A percentile compares a stretch with the other conserved stretches of the same genome.
These are phyloP conservation scores for Rhodotorula mucilaginosa DNA, from an alignment of 1,284 basidiomycete species.

Conservation along the genomic window DNA sequence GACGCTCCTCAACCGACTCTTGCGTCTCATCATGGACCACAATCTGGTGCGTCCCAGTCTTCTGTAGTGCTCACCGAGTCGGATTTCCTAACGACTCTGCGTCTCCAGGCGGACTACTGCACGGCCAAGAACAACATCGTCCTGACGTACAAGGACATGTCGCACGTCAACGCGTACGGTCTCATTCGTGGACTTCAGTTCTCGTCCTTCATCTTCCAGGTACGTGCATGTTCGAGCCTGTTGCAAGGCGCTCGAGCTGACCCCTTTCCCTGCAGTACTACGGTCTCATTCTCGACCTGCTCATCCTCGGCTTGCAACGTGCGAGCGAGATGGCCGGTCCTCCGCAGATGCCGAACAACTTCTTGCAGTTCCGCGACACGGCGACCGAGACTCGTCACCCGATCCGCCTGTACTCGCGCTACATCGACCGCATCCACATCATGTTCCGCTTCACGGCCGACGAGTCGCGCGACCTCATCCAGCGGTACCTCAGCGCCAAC, in stretches of 20 bases:
- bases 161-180: slow-evolving; percentile 86
- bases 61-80: background rate
- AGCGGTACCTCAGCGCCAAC: slow-evolving; percentile 85
- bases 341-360: slow-evolving; percentile 91
- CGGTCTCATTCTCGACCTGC: slow-evolving; percentile 61
- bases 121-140: slow-evolving; percentile 96
- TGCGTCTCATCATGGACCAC: slow-evolving; percentile 92
- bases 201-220: slow-evolving; percentile 92
- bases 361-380: slow-evolving; percentile 90
- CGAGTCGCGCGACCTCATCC: slow-evolving; percentile 94
- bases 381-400: slow-evolving; percentile 90
- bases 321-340: slow-evolving; percentile 97
- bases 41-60: slow-evolving; percentile 60
- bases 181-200: slow-evolving; percentile 93
- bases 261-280: slow-evolving; percentile 35
- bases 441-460: slow-evolving; percentile 98
- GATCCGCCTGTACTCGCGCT: slow-evolving; percentile 87
- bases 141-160: slow-evolving; percentile 91
- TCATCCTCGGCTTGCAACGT: slow-evolving; percentile 88
- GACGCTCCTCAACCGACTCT: slow-evolving; percentile 84
- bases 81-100: background rate
- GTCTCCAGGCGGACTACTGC: slow-evolving; percentile 78
- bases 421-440: slow-evolving; percentile 88
- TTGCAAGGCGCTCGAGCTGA: background rate
- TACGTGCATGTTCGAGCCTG: slow-evolving; percentile 54